Percentiles rank a stretch among this genome's conserved stretches.
Evolutionary conservation across 306 rosid species (phyloP).

Genomic region (Acacia crassicarpa): DNA sequence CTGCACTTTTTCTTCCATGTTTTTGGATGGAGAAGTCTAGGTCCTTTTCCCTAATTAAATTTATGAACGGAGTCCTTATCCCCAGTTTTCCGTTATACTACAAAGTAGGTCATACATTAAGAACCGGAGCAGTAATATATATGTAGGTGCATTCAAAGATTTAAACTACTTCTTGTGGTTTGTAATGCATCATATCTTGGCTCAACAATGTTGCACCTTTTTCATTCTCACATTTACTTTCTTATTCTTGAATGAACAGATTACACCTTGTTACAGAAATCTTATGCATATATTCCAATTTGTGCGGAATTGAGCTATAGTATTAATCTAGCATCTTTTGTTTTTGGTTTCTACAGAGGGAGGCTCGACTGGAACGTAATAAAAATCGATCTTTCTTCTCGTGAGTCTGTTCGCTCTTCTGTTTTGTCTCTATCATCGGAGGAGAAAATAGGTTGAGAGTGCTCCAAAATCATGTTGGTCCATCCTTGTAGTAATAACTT

Average conservation of each 20-base stretch:
- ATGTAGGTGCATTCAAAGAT: background rate
- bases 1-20: background rate
- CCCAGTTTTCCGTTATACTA: background rate
- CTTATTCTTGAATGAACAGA: background rate
- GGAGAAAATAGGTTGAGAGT: conserved; percentile 4
- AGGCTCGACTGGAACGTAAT: conserved; percentile 88
- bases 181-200: background rate
- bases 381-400: conserved; percentile 77
- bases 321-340: conserved; percentile 5
- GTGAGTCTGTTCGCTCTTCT: conserved; percentile 40
- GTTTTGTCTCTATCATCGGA: conserved; percentile 16
- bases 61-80: background rate
- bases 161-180: background rate
- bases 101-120: too few relatives aligned
- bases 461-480: background rate
- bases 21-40: background rate
- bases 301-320: background rate
- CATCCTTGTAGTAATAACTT: conserved; percentile 20
- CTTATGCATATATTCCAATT: background rate
- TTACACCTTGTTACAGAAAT: background rate
- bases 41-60: background rate
- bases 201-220: conserved; percentile 9
- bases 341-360: conserved; percentile 64
- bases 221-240: conserved; percentile 10
- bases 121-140: too few relatives aligned